A percentile compares a stretch with the other conserved stretches of the same genome.
These are phyloP conservation scores for Chlamydomonas urium DNA, from an alignment of 139 green algal genomes.

Conservation along the genomic window DNA sequence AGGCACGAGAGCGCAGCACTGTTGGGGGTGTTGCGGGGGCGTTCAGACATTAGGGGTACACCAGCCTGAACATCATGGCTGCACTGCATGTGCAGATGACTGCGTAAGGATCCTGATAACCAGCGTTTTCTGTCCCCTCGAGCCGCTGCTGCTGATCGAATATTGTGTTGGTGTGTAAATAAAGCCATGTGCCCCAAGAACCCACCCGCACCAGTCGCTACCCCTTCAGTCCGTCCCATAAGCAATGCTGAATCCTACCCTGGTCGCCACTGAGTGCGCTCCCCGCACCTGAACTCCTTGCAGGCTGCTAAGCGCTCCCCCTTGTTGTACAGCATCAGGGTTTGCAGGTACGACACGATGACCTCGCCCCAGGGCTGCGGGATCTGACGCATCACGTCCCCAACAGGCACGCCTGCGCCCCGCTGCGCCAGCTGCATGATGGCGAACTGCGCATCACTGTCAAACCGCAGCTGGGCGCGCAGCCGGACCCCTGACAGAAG, in stretches of 20 bases:
- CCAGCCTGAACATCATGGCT: too few relatives aligned
- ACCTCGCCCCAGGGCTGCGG: constrained; percentile 20
- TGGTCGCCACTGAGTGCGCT: too few relatives aligned
- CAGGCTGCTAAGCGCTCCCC: constrained; percentile 30
- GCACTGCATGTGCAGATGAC: too few relatives aligned
- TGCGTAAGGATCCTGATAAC: too few relatives aligned
- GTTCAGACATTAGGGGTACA: too few relatives aligned
- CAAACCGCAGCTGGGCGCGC: constrained; percentile 13
- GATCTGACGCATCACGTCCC: constrained; percentile 18
- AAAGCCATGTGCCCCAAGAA: too few relatives aligned
- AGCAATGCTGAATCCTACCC: too few relatives aligned
- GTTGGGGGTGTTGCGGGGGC: constrained; percentile 1
- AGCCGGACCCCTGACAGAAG: constrained; percentile 7
- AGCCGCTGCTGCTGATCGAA: too few relatives aligned
- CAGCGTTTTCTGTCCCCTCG: too few relatives aligned
- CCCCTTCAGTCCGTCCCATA: too few relatives aligned
- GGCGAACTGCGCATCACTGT: constrained; percentile 15
- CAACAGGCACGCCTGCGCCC: neutral
- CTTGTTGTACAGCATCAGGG: constrained; percentile 26
- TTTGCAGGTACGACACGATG: constrained; percentile 22
- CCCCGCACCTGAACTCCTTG: constrained; percentile 27
- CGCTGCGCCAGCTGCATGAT: constrained; percentile 25
- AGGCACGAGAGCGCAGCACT: constrained; percentile 7
- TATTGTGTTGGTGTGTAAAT: too few relatives aligned
- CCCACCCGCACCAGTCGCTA: too few relatives aligned